phyloP scores from a whole-genome alignment of 768 basidiomycete genomes.

The Sistotremastrum niveocremeum region DNA sequence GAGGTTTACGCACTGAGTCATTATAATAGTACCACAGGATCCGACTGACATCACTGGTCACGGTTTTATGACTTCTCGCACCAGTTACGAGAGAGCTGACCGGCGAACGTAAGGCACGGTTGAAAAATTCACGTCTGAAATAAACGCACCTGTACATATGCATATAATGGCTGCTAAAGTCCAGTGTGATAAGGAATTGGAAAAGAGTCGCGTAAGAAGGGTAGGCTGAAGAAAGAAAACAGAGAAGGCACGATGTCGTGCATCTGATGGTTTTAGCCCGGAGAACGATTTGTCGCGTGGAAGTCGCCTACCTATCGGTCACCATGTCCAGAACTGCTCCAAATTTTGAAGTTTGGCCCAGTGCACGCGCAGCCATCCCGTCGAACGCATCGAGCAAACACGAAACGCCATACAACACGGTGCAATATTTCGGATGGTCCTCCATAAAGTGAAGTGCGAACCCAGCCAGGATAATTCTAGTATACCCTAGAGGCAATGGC shows the following conservation, averaged over 20 bases:
- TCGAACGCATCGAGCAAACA: constrained; percentile 93
- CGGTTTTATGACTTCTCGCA: constrained; percentile 82
- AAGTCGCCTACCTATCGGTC: constrained; percentile 71
- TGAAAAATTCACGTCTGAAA: neutral
- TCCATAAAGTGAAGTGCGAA: constrained; percentile 87
- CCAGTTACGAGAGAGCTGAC: constrained; percentile 87
- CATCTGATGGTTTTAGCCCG: constrained; percentile 41
- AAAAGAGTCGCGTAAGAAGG: constrained; percentile 74
- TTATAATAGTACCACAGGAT: constrained; percentile 93
- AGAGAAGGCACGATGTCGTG: constrained; percentile 89
- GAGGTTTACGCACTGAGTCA: constrained; percentile 50
- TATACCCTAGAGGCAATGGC: constrained; percentile 48
- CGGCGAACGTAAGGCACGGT: neutral
- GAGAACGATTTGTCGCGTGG: neutral
- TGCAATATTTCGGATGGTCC: constrained; percentile 87
- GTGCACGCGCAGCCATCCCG: constrained; percentile 77
- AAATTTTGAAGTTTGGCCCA: constrained; percentile 90
- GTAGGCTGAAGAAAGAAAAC: constrained; percentile 86
- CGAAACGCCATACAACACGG: constrained; percentile 76
- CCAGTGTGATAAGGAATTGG: constrained; percentile 91
- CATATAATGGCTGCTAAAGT: constrained; percentile 98
- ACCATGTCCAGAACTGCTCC: constrained; percentile 99
- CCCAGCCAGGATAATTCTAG: constrained; percentile 81
- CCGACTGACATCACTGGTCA: constrained; percentile 83
- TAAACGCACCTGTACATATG: constrained; percentile 92